Evolutionary conservation across 202 grass and related monocot genomes (phyloP).

Genomic region (Carex sylvatica): DNA sequence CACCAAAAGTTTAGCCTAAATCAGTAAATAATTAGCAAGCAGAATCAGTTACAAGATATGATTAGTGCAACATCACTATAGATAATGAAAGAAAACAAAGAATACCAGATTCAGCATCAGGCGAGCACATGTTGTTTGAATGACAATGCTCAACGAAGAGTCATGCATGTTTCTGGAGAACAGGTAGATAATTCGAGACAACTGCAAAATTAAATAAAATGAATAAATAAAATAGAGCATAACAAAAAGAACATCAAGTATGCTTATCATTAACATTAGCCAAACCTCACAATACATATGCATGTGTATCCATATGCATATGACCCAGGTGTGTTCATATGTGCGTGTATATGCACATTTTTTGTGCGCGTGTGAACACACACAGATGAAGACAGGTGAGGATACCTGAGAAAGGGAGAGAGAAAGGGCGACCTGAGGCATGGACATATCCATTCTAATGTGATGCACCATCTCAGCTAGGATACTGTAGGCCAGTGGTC

Average conservation of each 20-base stretch:
- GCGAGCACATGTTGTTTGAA: constrained; percentile 96
- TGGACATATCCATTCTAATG: constrained; percentile 86
- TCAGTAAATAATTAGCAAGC: neutral
- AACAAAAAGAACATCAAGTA: neutral
- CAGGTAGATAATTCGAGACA: constrained; percentile 95
- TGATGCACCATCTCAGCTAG: constrained; percentile 98
- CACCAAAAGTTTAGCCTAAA: constrained; percentile 24
- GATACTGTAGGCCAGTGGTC: constrained; percentile 90
- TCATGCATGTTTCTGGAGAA: constrained; percentile 99
- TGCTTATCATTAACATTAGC: neutral
- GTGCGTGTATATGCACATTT: constrained; percentile 12
- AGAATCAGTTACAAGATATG: neutral
- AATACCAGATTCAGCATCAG: constrained; percentile 98
- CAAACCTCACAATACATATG: constrained; percentile 16
- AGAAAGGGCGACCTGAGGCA: constrained; percentile 70
- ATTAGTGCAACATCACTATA: neutral
- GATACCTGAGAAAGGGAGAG: constrained; percentile 27
- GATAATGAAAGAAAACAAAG: constrained; percentile 39
- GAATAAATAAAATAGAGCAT: neutral
- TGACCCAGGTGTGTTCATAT: constrained; percentile 8
- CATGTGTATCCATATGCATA: constrained; percentile 2
- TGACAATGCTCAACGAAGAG: constrained; percentile 89
- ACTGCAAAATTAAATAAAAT: constrained; percentile 51
- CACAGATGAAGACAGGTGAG: constrained; percentile 17
- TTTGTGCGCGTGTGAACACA: constrained; percentile 12